Percentiles rank a stretch among this genome's conserved stretches.
Evolutionary conservation across 2,329 filamentous ascomycete species (phyloP).

Genomic region (Aspergillus glaucus): DNA sequence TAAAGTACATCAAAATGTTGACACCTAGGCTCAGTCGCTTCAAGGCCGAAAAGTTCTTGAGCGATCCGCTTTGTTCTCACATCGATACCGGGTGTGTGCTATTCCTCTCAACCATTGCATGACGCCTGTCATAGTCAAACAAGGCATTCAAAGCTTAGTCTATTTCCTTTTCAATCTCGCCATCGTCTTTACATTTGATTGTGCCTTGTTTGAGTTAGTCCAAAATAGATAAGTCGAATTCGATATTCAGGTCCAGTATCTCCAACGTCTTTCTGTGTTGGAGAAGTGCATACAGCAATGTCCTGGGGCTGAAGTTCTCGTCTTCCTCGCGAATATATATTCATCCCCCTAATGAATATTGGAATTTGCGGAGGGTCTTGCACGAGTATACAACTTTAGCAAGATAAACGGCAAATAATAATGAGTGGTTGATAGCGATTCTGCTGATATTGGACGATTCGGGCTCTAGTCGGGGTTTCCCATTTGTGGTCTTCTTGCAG

Average conservation of each 20-base stretch:
- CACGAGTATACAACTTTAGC: slow-evolving; percentile 9
- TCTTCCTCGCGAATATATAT: no score
- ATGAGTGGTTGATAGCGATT: slow-evolving; percentile 11
- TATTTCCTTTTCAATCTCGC: no score
- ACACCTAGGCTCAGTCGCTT: slow-evolving; percentile 13
- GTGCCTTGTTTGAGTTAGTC: no score
- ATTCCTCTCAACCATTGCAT: no score
- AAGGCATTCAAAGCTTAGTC: no score
- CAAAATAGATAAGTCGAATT: no score
- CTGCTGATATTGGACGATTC: slow-evolving; percentile 11
- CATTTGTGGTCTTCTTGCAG: background rate
- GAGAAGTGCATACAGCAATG: slow-evolving; percentile 12
- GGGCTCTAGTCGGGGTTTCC: background rate
- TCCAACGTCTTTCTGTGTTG: slow-evolving; percentile 14
- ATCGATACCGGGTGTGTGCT: no score
- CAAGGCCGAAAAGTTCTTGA: slow-evolving; percentile 13
- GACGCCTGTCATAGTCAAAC: no score
- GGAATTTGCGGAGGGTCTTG: slow-evolving; percentile 10
- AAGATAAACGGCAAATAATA: slow-evolving; percentile 5
- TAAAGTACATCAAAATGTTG: slow-evolving; percentile 11
- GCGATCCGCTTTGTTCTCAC: slow-evolving; percentile 1
- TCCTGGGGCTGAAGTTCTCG: slow-evolving; percentile 8
- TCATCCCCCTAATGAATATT: slow-evolving; percentile 13
- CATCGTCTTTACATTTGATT: no score
- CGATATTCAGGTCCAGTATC: slow-evolving; percentile 10